These are phyloP conservation scores for Neurospora terricola DNA, from an alignment of 495 filamentous ascomycete genomes.

Conservation along the genomic window DNA sequence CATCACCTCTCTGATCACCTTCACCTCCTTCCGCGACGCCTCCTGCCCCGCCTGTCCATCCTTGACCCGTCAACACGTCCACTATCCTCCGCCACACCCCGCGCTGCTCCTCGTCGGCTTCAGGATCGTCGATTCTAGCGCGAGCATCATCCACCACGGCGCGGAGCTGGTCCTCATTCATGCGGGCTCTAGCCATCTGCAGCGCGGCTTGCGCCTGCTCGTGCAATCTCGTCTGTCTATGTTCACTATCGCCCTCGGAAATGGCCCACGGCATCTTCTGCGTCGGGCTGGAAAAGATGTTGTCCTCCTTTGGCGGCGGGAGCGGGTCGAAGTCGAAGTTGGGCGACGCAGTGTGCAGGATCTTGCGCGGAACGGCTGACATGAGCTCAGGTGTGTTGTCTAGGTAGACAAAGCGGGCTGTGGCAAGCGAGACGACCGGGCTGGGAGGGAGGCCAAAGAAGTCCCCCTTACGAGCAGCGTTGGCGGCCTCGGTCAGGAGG, in stretches of 20 bases:
- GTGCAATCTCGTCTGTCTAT: not conserved
- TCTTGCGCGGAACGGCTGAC: conserved; percentile 41
- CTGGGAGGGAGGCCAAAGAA: conserved; percentile 36
- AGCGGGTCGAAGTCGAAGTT: conserved; percentile 62
- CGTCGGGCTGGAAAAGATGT: conserved; percentile 36
- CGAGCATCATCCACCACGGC: not conserved
- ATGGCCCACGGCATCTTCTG: conserved; percentile 23
- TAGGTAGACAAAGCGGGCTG: conserved; percentile 72
- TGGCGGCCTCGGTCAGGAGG: conserved; percentile 62
- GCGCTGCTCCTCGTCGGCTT: not conserved
- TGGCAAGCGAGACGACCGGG: conserved; percentile 32
- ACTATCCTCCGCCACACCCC: not conserved
- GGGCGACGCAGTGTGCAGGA: conserved; percentile 35
- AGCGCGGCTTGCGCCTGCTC: not conserved
- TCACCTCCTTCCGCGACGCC: conserved; percentile 11
- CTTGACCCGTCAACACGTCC: not conserved
- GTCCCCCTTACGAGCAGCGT: conserved; percentile 35
- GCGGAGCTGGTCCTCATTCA: not conserved
- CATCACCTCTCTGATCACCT: conserved; percentile 3
- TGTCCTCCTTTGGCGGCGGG: conserved; percentile 41
- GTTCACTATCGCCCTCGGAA: not conserved
- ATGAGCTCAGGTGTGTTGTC: conserved; percentile 62
- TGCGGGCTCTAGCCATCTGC: not conserved
- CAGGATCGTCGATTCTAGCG: not conserved
- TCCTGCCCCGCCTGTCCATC: not conserved